phyloP scores from a whole-genome alignment of 1,284 basidiomycete species.

The Afroboletus lepidellus region DNA sequence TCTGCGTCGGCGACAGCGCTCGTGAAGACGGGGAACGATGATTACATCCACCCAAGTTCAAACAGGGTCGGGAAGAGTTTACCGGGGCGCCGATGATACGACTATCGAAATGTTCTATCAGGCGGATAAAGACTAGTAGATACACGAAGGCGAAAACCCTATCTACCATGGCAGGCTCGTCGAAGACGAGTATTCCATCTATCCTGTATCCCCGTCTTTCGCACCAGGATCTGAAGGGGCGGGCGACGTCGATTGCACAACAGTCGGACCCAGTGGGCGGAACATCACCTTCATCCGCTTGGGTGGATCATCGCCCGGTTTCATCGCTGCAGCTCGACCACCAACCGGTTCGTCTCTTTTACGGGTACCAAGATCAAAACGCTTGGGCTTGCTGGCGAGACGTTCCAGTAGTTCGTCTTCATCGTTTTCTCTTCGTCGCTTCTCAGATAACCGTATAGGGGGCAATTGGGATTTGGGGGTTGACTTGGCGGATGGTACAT shows the following conservation, averaged over 20 bases:
- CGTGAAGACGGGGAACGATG: too few species aligned
- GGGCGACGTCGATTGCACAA: conserved; percentile 35
- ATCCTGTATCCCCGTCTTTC: conserved; percentile 78
- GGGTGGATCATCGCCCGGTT: conserved; percentile 60
- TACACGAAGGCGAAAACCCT: too few species aligned
- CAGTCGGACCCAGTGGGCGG: conserved; percentile 43
- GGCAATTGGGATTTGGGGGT: conserved; percentile 34
- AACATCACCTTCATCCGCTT: conserved; percentile 80
- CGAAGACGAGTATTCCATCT: background rate
- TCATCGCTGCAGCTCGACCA: conserved; percentile 34
- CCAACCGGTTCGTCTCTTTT: conserved; percentile 33
- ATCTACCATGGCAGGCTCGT: background rate
- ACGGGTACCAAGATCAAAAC: conserved; percentile 41
- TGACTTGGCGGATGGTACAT: conserved; percentile 33
- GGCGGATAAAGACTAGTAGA: too few species aligned
- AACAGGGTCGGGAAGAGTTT: too few species aligned
- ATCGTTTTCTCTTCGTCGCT: conserved; percentile 71
- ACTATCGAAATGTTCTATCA: too few species aligned
- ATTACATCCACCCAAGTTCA: too few species aligned
- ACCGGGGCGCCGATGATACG: too few species aligned
- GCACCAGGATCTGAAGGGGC: conserved; percentile 59
- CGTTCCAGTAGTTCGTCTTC: conserved; percentile 64
- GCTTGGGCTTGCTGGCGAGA: conserved; percentile 55
- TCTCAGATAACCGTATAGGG: conserved; percentile 58
- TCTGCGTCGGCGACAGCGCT: too few species aligned